Percentiles rank a stretch among this genome's conserved stretches.
phyloP scores from a whole-genome alignment of 495 filamentous ascomycete genomes.

The Aspergillus campestris region DNA sequence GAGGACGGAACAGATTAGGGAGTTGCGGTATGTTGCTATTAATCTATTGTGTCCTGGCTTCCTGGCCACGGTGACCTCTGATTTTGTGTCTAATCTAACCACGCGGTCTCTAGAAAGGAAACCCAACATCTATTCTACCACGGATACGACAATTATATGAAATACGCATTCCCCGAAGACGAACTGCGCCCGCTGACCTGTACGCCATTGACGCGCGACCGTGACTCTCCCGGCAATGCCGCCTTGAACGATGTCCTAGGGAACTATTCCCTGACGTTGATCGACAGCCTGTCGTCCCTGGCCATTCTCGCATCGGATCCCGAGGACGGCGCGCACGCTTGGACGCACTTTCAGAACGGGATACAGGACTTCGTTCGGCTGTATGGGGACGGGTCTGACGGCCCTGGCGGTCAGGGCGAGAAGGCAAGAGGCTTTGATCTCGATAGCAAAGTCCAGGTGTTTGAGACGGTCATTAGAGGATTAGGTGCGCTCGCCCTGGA shows the following conservation, averaged over 20 bases:
- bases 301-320: constrained; percentile 77
- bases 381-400: constrained; percentile 75
- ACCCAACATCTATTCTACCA: constrained; percentile 94
- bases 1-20: constrained; percentile 31
- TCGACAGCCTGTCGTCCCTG: constrained; percentile 89
- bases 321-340: constrained; percentile 49
- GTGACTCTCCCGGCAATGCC: constrained; percentile 67
- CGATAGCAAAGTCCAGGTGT: constrained; percentile 96
- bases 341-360: constrained; percentile 71
- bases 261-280: constrained; percentile 91
- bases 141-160: constrained; percentile 92
- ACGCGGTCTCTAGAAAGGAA: constrained; percentile 46
- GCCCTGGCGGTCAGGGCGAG: constrained; percentile 60
- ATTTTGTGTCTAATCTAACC: not conserved
- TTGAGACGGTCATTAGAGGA: constrained; percentile 92
- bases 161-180: constrained; percentile 91
- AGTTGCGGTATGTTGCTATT: constrained; percentile 25
- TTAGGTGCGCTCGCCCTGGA: constrained; percentile 51
- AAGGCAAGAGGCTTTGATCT: constrained; percentile 84
- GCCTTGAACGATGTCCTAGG: constrained; percentile 93
- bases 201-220: constrained; percentile 71
- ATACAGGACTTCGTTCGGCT: constrained; percentile 69
- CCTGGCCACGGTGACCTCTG: not conserved
- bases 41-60: not conserved
- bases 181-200: constrained; percentile 89